phyloP scores from a whole-genome alignment of 108 stramenopile species.

The Cyclotella baltica region DNA sequence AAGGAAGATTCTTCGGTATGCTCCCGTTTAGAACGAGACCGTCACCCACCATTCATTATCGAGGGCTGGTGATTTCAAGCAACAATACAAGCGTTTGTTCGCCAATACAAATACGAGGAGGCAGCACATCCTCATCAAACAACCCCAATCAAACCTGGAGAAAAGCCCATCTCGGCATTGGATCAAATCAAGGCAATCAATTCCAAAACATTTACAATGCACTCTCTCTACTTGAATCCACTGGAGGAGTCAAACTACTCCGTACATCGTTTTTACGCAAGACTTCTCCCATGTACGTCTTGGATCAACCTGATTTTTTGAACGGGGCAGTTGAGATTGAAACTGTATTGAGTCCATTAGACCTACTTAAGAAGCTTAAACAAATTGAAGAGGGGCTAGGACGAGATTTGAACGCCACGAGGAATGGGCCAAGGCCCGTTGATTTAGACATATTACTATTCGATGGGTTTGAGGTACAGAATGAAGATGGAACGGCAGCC shows the following conservation, averaged over 20 bases:
- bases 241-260: conserved; percentile 37
- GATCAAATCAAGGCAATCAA: conserved; percentile 83
- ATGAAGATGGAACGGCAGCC: conserved; percentile 15
- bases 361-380: conserved; percentile 69
- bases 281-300: conserved; percentile 89
- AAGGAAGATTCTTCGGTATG: background rate
- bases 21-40: background rate
- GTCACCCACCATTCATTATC: background rate
- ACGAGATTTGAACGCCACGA: conserved; percentile 59
- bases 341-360: conserved; percentile 62
- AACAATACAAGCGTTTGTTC: background rate
- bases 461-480: conserved; percentile 46
- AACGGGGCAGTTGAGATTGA: conserved; percentile 88
- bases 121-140: background rate
- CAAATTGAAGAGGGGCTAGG: conserved; percentile 72
- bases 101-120: background rate
- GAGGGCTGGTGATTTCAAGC: background rate
- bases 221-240: conserved; percentile 51
- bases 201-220: conserved; percentile 66
- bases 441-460: conserved; percentile 91
- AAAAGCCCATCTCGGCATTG: conserved; percentile 79
- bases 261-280: conserved; percentile 80
- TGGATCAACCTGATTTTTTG: conserved; percentile 85
- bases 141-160: conserved; percentile 3
- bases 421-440: conserved; percentile 89